These are phyloP conservation scores for Coemansia sp. DNA, from an alignment of 192 early-diverging fungal genomes.

Conservation along the genomic window DNA sequence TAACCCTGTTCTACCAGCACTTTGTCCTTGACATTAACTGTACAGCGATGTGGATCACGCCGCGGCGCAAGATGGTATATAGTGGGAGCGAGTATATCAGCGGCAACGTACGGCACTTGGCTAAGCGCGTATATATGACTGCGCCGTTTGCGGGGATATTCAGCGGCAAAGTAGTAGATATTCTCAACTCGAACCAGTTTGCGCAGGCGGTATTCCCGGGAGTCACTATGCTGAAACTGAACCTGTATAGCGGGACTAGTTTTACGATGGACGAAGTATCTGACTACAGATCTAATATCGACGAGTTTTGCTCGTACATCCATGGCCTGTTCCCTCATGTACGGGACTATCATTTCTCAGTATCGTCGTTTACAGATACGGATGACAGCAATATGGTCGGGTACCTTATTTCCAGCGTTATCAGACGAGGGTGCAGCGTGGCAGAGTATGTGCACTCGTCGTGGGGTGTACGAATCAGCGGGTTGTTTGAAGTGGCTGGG, in stretches of 20 bases:
- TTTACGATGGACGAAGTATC: slow-evolving; percentile 39
- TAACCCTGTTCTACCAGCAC: slow-evolving; percentile 37
- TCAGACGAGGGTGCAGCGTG: slow-evolving; percentile 2
- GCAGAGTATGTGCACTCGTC: slow-evolving; percentile 46
- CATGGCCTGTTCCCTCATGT: slow-evolving; percentile 32
- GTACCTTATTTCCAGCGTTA: slow-evolving; percentile 20
- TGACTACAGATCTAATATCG: slow-evolving; percentile 18
- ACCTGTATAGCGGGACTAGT: slow-evolving; percentile 40
- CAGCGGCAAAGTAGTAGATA: slow-evolving; percentile 28
- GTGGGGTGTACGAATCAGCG: slow-evolving; percentile 39
- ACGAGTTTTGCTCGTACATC: slow-evolving; percentile 25
- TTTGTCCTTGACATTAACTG: slow-evolving; percentile 45
- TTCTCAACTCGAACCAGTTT: slow-evolving; percentile 27
- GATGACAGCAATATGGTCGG: slow-evolving; percentile 54
- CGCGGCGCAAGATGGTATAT: slow-evolving; percentile 29
- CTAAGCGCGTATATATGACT: slow-evolving; percentile 35
- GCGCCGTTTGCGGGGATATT: slow-evolving; percentile 44
- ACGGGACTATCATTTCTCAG: slow-evolving; percentile 32
- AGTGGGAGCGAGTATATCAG: slow-evolving; percentile 22
- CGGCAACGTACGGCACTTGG: slow-evolving; percentile 30
- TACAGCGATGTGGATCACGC: slow-evolving; percentile 30
- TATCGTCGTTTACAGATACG: slow-evolving; percentile 42
- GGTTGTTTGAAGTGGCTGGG: slow-evolving; percentile 24
- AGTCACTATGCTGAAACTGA: slow-evolving; percentile 31
- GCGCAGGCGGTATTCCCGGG: slow-evolving; percentile 26